Conservation (phyloP, 1,139 yeast species). For the Geotrichum europaeum region DNA sequence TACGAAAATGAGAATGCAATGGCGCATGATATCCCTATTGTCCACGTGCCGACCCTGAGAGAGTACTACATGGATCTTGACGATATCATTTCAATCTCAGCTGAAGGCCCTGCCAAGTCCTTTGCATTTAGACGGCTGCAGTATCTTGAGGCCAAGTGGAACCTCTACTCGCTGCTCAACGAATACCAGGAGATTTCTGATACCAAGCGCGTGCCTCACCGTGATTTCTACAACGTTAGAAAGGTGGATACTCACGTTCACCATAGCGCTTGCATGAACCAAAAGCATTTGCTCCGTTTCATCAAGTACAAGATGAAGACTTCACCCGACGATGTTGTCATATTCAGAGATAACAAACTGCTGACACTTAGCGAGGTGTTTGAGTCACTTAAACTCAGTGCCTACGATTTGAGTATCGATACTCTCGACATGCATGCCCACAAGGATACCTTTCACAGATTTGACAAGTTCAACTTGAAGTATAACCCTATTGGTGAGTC, state of each 20-base stretch:
- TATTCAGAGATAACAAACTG: constrained; percentile 88
- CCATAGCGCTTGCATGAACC: constrained; percentile 98
- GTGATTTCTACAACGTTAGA: constrained; percentile 96
- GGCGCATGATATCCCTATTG: constrained; percentile 37
- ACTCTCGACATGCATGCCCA: constrained; percentile 99
- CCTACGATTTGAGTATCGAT: constrained; percentile 91
- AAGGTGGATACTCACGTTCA: constrained; percentile 99
- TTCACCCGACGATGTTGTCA: constrained; percentile 81
- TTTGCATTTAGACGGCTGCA: constrained; percentile 92
- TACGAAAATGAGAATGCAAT: constrained; percentile 38
- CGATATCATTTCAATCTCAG: constrained; percentile 59
- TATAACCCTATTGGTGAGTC: constrained; percentile 98
- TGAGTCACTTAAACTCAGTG: constrained; percentile 80
- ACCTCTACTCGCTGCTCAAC: constrained; percentile 75
- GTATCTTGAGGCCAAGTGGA: constrained; percentile 95
- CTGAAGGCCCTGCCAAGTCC: constrained; percentile 96
- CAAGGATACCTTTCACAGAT: constrained; percentile 94
- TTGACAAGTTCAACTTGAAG: constrained; percentile 94
- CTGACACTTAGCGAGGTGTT: constrained; percentile 83
- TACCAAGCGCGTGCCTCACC: constrained; percentile 78
- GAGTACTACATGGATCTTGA: constrained; percentile 84
- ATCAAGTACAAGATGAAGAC: constrained; percentile 85
- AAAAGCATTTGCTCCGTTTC: constrained; percentile 88
- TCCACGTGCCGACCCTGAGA: constrained; percentile 65
- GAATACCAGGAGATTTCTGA: constrained; percentile 91